Base-by-base conservation (phyloP, 768 basidiomycete genomes). In the Phaeotremella fagi region DNA sequence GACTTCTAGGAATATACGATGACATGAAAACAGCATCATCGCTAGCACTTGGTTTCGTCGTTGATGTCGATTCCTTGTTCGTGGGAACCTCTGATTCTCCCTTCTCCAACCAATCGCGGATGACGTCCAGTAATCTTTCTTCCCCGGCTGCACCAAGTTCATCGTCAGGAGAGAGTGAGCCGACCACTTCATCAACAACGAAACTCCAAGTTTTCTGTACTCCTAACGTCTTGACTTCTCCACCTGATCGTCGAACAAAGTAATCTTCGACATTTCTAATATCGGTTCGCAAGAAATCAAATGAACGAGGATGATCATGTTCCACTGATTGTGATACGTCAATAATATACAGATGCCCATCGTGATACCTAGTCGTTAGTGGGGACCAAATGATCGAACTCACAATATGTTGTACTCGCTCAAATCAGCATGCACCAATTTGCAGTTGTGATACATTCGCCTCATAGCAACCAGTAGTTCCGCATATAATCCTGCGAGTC, bases 281-380 rank as follows among this genome's bases (percentile, higher is more conserved):
- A 74, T 99, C 95, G 41, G 80, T 84, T 24, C 92, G 85, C 31
- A 99, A 80, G 76, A 99, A 99, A 74, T 99, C 94, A 71, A 91
- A 97, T 0, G 95, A 90, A 25, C 86, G 80, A 0, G 94, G 95
- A 64, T 99, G 95, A 74, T 98, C 94, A 69, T 97, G 92, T 66
- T 99, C 95, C 29, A 99, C 92, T 59, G 90, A 92, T 72, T 99
- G 95, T 1, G 92, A 95, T 54, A 99, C 95, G 73, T 99, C 95
- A 76, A 99, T 98, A 64, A 98, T 85, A 75, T 82, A 90, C 16
- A 95, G 80, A 66, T 90, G 88, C 1, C 76, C 79, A 7, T 71
- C 50, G 59, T 78, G 78, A 45, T 75, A 76, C 16, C 76, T 54
- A 15, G 41, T 6, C 28, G 20, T 50, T 14, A n/a, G 49, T 31